A percentile compares a stretch with the other conserved stretches of the same genome.
Conservation (phyloP, 2,329 filamentous ascomycete genomes). For the Cryphonectria carpinicola region DNA sequence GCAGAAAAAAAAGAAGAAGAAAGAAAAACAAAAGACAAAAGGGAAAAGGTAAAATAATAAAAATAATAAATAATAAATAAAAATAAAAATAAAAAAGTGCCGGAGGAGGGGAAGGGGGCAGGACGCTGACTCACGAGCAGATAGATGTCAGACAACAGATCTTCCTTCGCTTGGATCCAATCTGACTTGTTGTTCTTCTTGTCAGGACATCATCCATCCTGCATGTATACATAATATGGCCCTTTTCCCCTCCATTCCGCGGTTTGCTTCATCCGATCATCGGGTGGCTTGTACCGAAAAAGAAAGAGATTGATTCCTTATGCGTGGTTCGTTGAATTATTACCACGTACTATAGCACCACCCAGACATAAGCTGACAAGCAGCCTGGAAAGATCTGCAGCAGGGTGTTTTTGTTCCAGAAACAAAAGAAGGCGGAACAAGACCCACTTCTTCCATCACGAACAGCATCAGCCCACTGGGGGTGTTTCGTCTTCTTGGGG, state of each 20-base stretch:
- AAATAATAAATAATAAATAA: too few relatives aligned
- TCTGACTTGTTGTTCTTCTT: not conserved
- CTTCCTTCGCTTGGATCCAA: constrained; percentile 5
- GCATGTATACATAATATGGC: not conserved
- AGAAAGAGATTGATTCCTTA: not conserved
- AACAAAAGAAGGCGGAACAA: not conserved
- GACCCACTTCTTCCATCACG: not conserved
- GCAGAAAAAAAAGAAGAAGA: not conserved
- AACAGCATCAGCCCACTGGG: constrained; percentile 3
- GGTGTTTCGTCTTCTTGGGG: not conserved
- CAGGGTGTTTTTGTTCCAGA: constrained; percentile 6
- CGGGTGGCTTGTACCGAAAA: not conserved
- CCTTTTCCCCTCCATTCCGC: not conserved
- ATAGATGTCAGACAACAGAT: not conserved
- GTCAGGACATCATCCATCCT: not conserved
- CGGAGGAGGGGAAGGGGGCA: not conserved
- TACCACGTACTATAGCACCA: not conserved
- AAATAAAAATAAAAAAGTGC: too few relatives aligned
- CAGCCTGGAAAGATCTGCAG: not conserved
- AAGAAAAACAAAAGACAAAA: too few relatives aligned
- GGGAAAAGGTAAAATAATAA: too few relatives aligned
- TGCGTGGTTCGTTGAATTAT: not conserved
- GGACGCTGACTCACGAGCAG: not conserved
- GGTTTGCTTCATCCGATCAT: not conserved
- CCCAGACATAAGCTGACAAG: not conserved